Base-by-base conservation (phyloP, 352 stramenopile species). In the Elongisporangium anandrum region DNA sequence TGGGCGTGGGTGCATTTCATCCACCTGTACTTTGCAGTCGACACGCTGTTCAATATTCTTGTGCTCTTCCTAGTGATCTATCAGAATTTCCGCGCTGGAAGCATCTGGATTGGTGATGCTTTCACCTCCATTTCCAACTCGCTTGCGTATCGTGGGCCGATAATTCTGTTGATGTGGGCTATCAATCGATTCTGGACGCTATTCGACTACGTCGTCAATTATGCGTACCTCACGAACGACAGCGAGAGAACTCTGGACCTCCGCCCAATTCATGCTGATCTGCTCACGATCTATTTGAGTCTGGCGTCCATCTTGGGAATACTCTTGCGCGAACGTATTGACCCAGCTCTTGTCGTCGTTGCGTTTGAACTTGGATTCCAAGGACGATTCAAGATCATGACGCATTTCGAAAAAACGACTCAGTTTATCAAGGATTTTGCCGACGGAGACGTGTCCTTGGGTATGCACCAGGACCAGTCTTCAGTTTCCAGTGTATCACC, bases 1-100 rank as follows among this genome's bases (percentile, higher is more conserved):
- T 87, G 77, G 77, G 68, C 72, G 0, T 87, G 75, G 77, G 66
- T 74, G n/a, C 77, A 85, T 29, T 64, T 66, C 3, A 67, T 85
- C 19, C 75, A 87, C 49, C 17, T 79, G 4, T 15, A 70, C 19
- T 80, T 87, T 29, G 77, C 63, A 6, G n/a, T 72, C 13, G 65
- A 87, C 26, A 65, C 68, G 26, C 24, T 81, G 0, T 75, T 80
- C 45, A 68, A 68, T 23, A 19, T 87, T 0, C 50, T 65, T 22
- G 20, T 85, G 23, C 55, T 87, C 8, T 52, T 78, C 10, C 60
- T 87, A 7, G 56, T 75, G 1, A 72, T 77, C 26, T 74, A 66
- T 8, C 66, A 66, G 12, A 81, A 79, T 19, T 58, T 75, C 5
- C 21, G 55, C 0, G 59, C 64, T 10, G 69, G 67, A 3, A 66